Evolutionary conservation across 768 basidiomycete genomes (phyloP), one percentile per base, ranked within the genome.

Genomic region (Pholiota microspora): DNA sequence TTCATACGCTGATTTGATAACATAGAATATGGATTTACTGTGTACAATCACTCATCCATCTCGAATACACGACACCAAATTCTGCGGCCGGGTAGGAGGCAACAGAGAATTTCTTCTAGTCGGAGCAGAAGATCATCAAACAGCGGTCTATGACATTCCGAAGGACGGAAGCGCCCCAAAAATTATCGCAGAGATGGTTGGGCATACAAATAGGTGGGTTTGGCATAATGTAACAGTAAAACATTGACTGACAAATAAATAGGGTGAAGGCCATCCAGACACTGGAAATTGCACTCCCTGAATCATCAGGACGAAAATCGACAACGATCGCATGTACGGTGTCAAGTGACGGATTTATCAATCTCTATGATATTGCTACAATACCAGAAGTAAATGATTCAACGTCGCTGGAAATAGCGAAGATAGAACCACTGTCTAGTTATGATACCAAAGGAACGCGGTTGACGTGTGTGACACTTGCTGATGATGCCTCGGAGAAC

Each of bases 381-480:
- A 62, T 89, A 3, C 77, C 84, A 21, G 57, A 49, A 32, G 36
- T 59, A 13, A 35, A 62, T 8, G 42, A 46, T 2, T 24, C 53
- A 10, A 15, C 24, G 47, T 18, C 21, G 3, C 1, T 40, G 45
- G 36, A 59, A 59, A 44, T 59, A 52, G 23, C 56, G 15, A 68
- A 78, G 38, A 73, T 91, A 18, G 64, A 71, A 16, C 84, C 93
- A 0, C 72, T 84, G 1, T 79, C 80, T 1, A 78, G 71, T 45
- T 94, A 94, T 65, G 89, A 96, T 69, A 87, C 92, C 4, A 92
- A 92, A 60, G 91, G 91, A 7, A 92, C 84, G 28, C 78, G 95
- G 24, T 67, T 98, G 65, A 96, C 92, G 7, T 94, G 93, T 56
- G 63, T 73, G 36, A 68, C 71, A 15, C 48, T 72, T 44, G 73